These are phyloP conservation scores for Picochlorum costavermella DNA, from an alignment of 139 green algal species.

Conservation along the genomic window DNA sequence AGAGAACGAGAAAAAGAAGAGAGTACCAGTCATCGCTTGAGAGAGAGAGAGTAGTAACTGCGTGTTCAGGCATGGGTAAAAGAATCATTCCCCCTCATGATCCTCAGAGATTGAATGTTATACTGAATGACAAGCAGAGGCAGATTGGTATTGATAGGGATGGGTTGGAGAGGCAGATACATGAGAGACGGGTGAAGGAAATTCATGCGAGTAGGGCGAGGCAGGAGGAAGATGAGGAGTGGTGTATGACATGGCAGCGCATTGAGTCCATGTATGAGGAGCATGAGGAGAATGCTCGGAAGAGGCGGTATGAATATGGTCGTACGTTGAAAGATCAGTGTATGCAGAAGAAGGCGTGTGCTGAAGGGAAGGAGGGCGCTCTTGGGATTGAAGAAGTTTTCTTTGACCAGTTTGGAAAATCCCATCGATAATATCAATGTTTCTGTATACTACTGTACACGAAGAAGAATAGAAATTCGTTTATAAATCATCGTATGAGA, in stretches of 20 bases:
- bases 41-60: background rate
- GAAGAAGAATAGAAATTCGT: too few species aligned
- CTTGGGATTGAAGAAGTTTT: background rate
- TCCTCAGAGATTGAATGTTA: slow-evolving; percentile 6
- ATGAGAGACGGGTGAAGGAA: background rate
- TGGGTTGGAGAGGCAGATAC: background rate
- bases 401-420: slow-evolving; percentile 21
- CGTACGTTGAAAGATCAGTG: background rate
- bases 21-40: background rate
- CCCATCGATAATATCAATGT: slow-evolving; percentile 16
- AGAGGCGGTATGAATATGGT: background rate
- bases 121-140: slow-evolving; percentile 22
- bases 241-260: background rate
- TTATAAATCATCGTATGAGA: slow-evolving; percentile 39
- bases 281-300: background rate
- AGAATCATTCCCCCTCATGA: slow-evolving; percentile 17
- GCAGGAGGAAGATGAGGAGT: background rate
- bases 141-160: slow-evolving; percentile 16
- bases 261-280: background rate
- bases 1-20: background rate
- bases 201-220: background rate
- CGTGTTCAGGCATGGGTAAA: slow-evolving; percentile 11
- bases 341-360: background rate
- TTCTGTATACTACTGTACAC: too few species aligned
- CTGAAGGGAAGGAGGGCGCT: background rate